Evolutionary conservation across 768 basidiomycete genomes (phyloP), one percentile per base, ranked within the genome.

Genomic region (Leucocoprinus birnbaumii): DNA sequence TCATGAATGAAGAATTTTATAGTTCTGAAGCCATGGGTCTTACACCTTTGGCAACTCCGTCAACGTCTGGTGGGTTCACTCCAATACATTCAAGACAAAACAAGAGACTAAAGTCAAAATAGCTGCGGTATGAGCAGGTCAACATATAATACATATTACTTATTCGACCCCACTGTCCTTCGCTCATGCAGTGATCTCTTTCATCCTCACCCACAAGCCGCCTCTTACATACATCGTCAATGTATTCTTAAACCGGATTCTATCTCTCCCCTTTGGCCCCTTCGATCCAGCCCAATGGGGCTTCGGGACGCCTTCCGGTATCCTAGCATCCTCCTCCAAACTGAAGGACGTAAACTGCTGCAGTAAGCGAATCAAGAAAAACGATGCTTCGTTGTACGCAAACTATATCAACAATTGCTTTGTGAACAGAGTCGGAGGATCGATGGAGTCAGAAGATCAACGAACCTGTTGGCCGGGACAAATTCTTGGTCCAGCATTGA

Each of bases 351-450:
- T 72, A 62, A 82, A 82, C 9, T 60, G 63, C 62, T 86, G 84
- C 4, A 86, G 62, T 1, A 85, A 63, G 7, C 77, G 70, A 47
- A 82, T 70, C n/a, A 85, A 68, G 66, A 83, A 79, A 63, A 78
- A 84, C 0, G 80, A 79, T 10, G 75, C 69, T 63, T 80, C 77
- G 60, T 82, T 76, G 64, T 81, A 81, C 13, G 80, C 78, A 63
- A 82, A 80, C 73, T 82, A 46, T 2, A 11, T 8, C 38, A 14
- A 13, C 38, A 14, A 38, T n/a, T n/a, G n/a, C 38, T 3, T 10
- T 13, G 38, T 10, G 26, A 22, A 24, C 82, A 7, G 6, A 2
- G 75, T 64, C 62, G 82, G 80, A 55, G 82, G 79, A 64, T 14
- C 19, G 16, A 11, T 21, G 4, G 25, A 43, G 42, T 35, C 5